These are phyloP conservation scores for Coemansia sp. DNA, from an alignment of 192 early-diverging fungal species.

Conservation along the genomic window DNA sequence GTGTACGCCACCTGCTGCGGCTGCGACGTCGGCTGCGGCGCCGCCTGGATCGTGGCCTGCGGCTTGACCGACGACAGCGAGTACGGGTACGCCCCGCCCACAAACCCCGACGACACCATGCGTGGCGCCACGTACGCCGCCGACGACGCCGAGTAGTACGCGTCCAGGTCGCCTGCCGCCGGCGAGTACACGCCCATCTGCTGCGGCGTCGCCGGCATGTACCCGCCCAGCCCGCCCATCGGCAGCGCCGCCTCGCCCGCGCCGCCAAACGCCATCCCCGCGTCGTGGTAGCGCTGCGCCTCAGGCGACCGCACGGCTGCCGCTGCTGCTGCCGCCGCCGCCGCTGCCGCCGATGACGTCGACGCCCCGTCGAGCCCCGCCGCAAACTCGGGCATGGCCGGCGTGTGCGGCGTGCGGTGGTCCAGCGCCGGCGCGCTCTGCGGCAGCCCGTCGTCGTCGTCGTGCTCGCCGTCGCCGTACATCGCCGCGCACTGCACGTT, in stretches of 20 bases:
- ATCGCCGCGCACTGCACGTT: slow-evolving; percentile 52
- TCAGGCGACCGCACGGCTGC: slow-evolving; percentile 8
- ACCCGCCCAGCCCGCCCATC: slow-evolving; percentile 11
- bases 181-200: slow-evolving; percentile 42
- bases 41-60: slow-evolving; percentile 10
- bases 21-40: slow-evolving; percentile 10
- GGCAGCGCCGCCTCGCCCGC: slow-evolving; percentile 6
- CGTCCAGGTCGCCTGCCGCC: slow-evolving; percentile 19
- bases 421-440: slow-evolving; percentile 17
- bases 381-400: slow-evolving; percentile 23
- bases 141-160: slow-evolving; percentile 36
- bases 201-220: slow-evolving; percentile 11
- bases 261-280: slow-evolving; percentile 3
- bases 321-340: slow-evolving; percentile 6
- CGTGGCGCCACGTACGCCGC: slow-evolving; percentile 23
- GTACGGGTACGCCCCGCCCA: slow-evolving; percentile 24
- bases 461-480: slow-evolving; percentile 38
- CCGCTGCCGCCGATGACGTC: slow-evolving; percentile 10
- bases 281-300: neutral
- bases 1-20: slow-evolving; percentile 31
- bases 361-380: slow-evolving; percentile 6
- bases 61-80: slow-evolving; percentile 22
- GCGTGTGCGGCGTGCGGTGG: slow-evolving; percentile 3
- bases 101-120: slow-evolving; percentile 10
- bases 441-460: slow-evolving; percentile 25